Percentiles rank a stretch among this genome's conserved stretches.
These are phyloP conservation scores for Hygrocybe punicea DNA, from an alignment of 768 basidiomycete genomes.

Conservation along the genomic window DNA sequence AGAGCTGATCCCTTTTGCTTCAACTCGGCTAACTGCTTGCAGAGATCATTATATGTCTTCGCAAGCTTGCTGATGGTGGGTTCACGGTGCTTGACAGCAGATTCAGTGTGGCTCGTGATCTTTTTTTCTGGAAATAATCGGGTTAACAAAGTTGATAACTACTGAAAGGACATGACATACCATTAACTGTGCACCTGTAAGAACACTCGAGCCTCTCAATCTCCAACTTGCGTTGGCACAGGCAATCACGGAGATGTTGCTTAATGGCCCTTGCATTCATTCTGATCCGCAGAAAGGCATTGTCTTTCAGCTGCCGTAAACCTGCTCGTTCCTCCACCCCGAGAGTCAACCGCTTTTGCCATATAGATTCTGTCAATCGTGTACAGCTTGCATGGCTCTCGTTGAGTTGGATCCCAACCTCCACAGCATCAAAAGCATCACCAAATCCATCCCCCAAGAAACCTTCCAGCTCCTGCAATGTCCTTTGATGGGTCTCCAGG, in stretches of 20 bases:
- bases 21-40: constrained; percentile 19
- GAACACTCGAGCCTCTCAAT: background rate
- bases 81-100: background rate
- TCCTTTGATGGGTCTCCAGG: no score
- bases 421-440: no score
- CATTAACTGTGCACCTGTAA: background rate
- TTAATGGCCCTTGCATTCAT: background rate
- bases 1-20: no score
- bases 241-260: background rate
- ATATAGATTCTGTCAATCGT: background rate
- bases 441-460: no score
- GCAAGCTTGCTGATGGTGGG: constrained; percentile 14
- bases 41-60: constrained; percentile 20
- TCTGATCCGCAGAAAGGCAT: background rate
- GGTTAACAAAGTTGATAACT: no score
- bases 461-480: no score
- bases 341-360: background rate
- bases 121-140: background rate
- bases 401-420: no score
- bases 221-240: background rate
- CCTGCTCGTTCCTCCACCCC: background rate
- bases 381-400: background rate
- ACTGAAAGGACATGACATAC: background rate
- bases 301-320: background rate
- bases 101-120: background rate